Conservation (phyloP, 2,329 filamentous ascomycete species). For the Pyricularia grisea region DNA sequence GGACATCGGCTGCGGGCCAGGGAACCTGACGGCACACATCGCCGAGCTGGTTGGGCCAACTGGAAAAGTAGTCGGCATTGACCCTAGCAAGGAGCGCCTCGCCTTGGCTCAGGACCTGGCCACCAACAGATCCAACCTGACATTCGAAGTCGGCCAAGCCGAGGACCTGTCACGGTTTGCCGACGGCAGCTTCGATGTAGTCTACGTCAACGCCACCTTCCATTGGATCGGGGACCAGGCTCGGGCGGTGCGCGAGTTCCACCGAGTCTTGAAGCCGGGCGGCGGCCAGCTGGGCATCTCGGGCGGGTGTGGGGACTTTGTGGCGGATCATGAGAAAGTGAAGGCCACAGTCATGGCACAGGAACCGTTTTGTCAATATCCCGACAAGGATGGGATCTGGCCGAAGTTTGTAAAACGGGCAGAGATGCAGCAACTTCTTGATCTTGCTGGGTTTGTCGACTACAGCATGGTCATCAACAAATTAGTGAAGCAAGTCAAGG, state of each 20-base stretch:
- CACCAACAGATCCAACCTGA: background rate
- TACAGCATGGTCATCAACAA: slow-evolving; percentile 14
- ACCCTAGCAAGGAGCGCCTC: slow-evolving; percentile 20
- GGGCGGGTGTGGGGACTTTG: slow-evolving; percentile 15
- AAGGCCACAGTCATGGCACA: slow-evolving; percentile 3
- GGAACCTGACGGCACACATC: slow-evolving; percentile 34
- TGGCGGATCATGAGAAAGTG: slow-evolving; percentile 16
- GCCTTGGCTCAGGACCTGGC: slow-evolving; percentile 2
- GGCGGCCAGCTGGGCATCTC: slow-evolving; percentile 24
- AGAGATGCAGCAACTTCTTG: slow-evolving; percentile 11
- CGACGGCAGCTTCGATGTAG: slow-evolving; percentile 29
- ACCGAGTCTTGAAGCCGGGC: slow-evolving; percentile 29
- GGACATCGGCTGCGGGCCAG: slow-evolving; percentile 37
- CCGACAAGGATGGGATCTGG: background rate
- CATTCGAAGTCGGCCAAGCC: background rate
- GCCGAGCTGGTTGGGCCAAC: slow-evolving; percentile 24
- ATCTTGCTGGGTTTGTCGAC: slow-evolving; percentile 17
- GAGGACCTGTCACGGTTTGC: slow-evolving; percentile 23
- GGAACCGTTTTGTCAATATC: background rate
- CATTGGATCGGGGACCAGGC: slow-evolving; percentile 19
- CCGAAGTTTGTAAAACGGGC: slow-evolving; percentile 8
- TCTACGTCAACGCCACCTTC: slow-evolving; percentile 32
- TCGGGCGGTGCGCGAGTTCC: slow-evolving; percentile 27
- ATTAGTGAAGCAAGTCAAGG: slow-evolving; percentile 12
- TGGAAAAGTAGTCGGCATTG: slow-evolving; percentile 28